phyloP scores from a whole-genome alignment of 1,284 basidiomycete species.

The Pseudozyma tsukubaensis region DNA sequence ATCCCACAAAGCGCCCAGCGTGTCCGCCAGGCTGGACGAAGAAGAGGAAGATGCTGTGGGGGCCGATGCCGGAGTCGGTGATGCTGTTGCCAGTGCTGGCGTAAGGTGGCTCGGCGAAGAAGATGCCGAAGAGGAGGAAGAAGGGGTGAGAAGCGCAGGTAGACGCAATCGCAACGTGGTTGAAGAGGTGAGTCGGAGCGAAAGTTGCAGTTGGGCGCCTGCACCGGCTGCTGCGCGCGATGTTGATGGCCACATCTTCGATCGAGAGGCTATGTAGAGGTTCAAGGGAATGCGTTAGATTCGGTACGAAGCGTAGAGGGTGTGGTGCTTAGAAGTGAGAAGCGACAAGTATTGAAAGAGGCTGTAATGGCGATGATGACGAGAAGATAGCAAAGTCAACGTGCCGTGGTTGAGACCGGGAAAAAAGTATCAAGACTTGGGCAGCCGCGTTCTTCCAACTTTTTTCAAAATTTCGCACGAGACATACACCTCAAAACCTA shows the following conservation, averaged over 20 bases:
- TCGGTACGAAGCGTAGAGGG: too few relatives aligned
- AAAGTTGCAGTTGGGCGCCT: slow-evolving; percentile 4
- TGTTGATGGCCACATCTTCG: slow-evolving; percentile 16
- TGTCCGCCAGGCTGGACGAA: neutral
- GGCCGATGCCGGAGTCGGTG: neutral
- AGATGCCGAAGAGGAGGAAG: slow-evolving; percentile 6
- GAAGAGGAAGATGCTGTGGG: neutral
- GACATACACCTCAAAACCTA: neutral
- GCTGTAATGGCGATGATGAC: slow-evolving; percentile 1
- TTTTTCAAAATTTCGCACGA: too few relatives aligned
- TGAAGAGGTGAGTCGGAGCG: slow-evolving; percentile 1
- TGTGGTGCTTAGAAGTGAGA: too few relatives aligned
- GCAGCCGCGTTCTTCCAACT: too few relatives aligned
- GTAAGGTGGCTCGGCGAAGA: slow-evolving; percentile 5
- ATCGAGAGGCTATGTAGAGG: neutral
- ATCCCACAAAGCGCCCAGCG: slow-evolving; percentile 78
- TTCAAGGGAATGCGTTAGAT: neutral
- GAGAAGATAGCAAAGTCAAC: neutral
- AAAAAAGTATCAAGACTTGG: neutral
- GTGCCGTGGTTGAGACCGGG: too few relatives aligned
- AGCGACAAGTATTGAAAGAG: too few relatives aligned
- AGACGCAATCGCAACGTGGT: slow-evolving; percentile 7
- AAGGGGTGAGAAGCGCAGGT: slow-evolving; percentile 3
- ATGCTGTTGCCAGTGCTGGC: slow-evolving; percentile 14
- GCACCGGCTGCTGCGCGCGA: slow-evolving; percentile 1